Evolutionary conservation across 2,329 filamentous ascomycete species (phyloP).

Genomic region (Neofusicoccum laricinum): DNA sequence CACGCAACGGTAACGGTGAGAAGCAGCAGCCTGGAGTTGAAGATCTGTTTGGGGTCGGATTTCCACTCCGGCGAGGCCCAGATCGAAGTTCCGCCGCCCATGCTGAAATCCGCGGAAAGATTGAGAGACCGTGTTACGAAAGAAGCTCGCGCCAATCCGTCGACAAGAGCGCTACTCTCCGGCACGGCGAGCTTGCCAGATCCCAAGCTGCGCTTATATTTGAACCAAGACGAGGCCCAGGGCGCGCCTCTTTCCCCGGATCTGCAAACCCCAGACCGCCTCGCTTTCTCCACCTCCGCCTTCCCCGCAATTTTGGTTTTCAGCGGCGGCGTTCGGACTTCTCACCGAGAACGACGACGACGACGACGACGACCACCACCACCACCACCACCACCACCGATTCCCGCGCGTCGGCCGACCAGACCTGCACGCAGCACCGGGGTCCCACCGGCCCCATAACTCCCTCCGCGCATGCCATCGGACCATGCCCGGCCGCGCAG

Average conservation of each 20-base stretch:
- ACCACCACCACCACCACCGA: not conserved
- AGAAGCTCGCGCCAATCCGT: not conserved
- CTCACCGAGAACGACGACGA: not conserved
- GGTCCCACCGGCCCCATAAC: not conserved
- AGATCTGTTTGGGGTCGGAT: conserved; percentile 37
- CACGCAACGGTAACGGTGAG: conserved; percentile 35
- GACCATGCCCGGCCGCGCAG: not conserved
- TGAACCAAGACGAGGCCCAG: not conserved
- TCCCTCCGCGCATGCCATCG: no score
- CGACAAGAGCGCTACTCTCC: not conserved
- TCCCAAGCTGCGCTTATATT: not conserved
- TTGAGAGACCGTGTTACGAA: not conserved
- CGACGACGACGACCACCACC: no score
- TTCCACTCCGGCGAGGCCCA: conserved; percentile 39
- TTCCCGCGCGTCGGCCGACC: not conserved
- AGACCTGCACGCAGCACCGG: not conserved
- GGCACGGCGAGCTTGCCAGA: not conserved
- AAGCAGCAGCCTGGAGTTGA: conserved; percentile 35
- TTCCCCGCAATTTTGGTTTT: conserved; percentile 2
- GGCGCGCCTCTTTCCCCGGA: not conserved
- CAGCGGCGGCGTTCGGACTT: no score
- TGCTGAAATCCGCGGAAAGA: conserved; percentile 18
- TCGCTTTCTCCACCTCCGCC: not conserved
- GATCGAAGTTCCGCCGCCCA: conserved; percentile 40
- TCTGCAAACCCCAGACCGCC: not conserved